Evolutionary conservation across 176 grass and related monocot genomes (phyloP).

Genomic region (Musa acuminata): DNA sequence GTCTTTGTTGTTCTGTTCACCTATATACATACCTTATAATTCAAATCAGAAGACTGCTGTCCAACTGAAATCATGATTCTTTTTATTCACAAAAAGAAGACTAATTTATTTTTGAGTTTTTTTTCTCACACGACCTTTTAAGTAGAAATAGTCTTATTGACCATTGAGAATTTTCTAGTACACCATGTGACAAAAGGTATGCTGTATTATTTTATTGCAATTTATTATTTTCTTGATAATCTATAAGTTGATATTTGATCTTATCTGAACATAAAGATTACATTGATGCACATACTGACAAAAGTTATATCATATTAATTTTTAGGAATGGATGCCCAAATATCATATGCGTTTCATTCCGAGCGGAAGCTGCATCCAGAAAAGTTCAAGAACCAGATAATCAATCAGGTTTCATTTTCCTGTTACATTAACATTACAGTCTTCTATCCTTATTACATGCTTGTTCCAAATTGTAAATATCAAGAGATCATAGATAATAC

Average conservation of each 20-base stretch:
- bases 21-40: background rate
- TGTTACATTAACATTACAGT: background rate
- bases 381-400: slow-evolving; percentile 81
- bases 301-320: slow-evolving; percentile 5
- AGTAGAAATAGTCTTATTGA: background rate
- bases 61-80: background rate
- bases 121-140: background rate
- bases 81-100: background rate
- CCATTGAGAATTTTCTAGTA: background rate
- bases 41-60: background rate
- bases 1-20: background rate
- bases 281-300: background rate
- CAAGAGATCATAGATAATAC: background rate
- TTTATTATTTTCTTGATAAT: background rate
- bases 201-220: background rate
- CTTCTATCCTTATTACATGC: background rate
- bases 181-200: background rate
- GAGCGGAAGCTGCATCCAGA: slow-evolving; percentile 84
- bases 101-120: background rate
- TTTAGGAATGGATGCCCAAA: background rate
- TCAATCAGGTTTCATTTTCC: slow-evolving; percentile 56
- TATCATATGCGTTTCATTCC: slow-evolving; percentile 59
- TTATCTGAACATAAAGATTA: background rate
- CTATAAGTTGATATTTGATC: too few species aligned
- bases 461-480: background rate